phyloP scores from a whole-genome alignment of 1,284 basidiomycete species.

The Xerocomus nothofagi region DNA sequence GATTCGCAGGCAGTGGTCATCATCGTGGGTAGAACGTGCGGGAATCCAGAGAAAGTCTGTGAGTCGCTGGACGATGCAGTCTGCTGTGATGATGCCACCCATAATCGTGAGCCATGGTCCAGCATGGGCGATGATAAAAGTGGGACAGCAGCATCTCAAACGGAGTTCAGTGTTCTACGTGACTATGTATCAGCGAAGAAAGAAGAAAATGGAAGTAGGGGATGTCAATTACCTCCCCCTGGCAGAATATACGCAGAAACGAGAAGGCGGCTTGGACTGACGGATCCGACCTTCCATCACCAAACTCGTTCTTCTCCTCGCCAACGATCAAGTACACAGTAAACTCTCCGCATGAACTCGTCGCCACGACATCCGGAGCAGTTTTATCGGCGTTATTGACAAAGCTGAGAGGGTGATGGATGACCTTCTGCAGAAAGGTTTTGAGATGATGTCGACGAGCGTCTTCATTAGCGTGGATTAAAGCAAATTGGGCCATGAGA shows the following conservation, averaged over 20 bases:
- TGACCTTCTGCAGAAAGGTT: neutral
- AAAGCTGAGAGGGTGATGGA: neutral
- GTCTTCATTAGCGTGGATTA: neutral
- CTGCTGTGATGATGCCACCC: constrained; percentile 5
- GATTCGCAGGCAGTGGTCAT: constrained; percentile 3
- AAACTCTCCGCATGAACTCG: neutral
- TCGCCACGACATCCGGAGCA: neutral
- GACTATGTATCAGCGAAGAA: neutral
- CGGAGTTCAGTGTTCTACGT: neutral
- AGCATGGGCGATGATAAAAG: constrained; percentile 9
- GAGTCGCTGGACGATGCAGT: constrained; percentile 19
- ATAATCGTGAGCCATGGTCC: constrained; percentile 22
- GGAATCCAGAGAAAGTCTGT: constrained; percentile 23
- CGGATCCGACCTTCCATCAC: constrained; percentile 9
- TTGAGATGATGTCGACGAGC: neutral
- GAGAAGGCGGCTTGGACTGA: constrained; percentile 18
- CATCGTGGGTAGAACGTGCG: constrained; percentile 3
- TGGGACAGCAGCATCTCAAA: constrained; percentile 8
- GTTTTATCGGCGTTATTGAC: neutral
- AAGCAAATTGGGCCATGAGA: constrained; percentile 4
- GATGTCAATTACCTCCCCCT: constrained; percentile 2
- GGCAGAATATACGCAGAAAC: neutral
- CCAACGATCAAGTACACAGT: constrained; percentile 3
- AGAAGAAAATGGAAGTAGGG: neutral
- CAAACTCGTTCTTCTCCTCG: constrained; percentile 11